phyloP scores from a whole-genome alignment of 495 filamentous ascomycete genomes.

The Terfezia boudieri region DNA sequence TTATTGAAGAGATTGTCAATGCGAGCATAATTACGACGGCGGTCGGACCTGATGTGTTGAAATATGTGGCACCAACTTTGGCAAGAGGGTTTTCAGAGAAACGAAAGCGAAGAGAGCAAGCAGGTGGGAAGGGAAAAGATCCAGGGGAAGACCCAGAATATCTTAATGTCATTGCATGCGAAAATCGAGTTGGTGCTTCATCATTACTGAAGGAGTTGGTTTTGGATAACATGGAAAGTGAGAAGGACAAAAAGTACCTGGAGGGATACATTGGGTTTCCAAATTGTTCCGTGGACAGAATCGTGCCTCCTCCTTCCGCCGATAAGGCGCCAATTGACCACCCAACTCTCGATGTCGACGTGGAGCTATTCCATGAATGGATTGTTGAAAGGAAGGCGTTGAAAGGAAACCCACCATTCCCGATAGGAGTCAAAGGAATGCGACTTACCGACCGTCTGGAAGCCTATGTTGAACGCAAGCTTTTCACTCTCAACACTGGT shows the following conservation, averaged over 20 bases:
- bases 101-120: conserved; percentile 39
- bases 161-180: conserved; percentile 65
- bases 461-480: conserved; percentile 96
- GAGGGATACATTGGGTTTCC: conserved; percentile 39
- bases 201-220: conserved; percentile 12
- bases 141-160: background rate
- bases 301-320: conserved; percentile 62
- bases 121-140: background rate
- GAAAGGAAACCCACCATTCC: conserved; percentile 43
- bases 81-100: conserved; percentile 72
- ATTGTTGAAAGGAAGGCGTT: conserved; percentile 46
- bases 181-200: conserved; percentile 88
- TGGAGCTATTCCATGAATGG: conserved; percentile 98
- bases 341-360: conserved; percentile 50
- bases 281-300: conserved; percentile 94
- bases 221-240: conserved; percentile 6
- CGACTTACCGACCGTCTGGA: conserved; percentile 76
- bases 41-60: conserved; percentile 85
- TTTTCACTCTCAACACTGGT: conserved; percentile 96
- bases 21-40: conserved; percentile 89
- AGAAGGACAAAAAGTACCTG: conserved; percentile 21
- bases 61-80: conserved; percentile 84
- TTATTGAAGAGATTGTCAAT: conserved; percentile 61
- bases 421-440: conserved; percentile 54
- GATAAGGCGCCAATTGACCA: conserved; percentile 1